phyloP scores from a whole-genome alignment of 163 green algal genomes.

The Scenedesmus sp. region DNA sequence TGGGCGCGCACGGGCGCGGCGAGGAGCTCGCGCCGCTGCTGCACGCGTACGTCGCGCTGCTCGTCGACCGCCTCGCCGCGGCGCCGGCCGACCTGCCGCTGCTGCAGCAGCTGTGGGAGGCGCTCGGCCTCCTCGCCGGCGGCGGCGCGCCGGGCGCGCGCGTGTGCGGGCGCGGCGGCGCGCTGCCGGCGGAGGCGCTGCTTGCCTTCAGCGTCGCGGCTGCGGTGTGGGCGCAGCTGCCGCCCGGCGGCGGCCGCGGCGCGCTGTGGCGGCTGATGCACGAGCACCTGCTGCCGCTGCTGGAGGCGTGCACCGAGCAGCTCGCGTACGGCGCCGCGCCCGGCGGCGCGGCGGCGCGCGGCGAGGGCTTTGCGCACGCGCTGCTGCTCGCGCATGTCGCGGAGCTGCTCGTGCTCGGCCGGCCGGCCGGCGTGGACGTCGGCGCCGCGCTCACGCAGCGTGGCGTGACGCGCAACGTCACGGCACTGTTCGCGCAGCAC shows the following conservation, averaged over 20 bases:
- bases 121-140: conserved; percentile 40
- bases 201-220: conserved; percentile 42
- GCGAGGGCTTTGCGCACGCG: conserved; percentile 13
- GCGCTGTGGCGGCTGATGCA: conserved; percentile 51
- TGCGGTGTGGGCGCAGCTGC: conserved; percentile 40
- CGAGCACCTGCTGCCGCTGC: conserved; percentile 48
- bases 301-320: conserved; percentile 52
- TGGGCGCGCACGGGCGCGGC: conserved; percentile 45
- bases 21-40: conserved; percentile 50
- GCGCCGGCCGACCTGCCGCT: conserved; percentile 29
- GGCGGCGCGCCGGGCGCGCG: too few relatives aligned
- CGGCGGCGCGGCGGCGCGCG: neutral
- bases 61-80: conserved; percentile 46
- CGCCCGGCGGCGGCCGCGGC: neutral
- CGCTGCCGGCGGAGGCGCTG: conserved; percentile 37
- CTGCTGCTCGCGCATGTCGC: conserved; percentile 25
- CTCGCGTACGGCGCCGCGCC: conserved; percentile 39
- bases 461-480: conserved; percentile 23
- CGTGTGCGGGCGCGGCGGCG: neutral
- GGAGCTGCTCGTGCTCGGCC: conserved; percentile 19
- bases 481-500: conserved; percentile 31
- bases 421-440: conserved; percentile 10
- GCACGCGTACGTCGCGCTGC: conserved; percentile 45
- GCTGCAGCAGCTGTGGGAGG: conserved; percentile 54
- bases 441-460: conserved; percentile 1